Evolutionary conservation across 2,329 filamentous ascomycete species (phyloP), one percentile per base, ranked within the genome.

Genomic region (Aspergillus novofumigatus): DNA sequence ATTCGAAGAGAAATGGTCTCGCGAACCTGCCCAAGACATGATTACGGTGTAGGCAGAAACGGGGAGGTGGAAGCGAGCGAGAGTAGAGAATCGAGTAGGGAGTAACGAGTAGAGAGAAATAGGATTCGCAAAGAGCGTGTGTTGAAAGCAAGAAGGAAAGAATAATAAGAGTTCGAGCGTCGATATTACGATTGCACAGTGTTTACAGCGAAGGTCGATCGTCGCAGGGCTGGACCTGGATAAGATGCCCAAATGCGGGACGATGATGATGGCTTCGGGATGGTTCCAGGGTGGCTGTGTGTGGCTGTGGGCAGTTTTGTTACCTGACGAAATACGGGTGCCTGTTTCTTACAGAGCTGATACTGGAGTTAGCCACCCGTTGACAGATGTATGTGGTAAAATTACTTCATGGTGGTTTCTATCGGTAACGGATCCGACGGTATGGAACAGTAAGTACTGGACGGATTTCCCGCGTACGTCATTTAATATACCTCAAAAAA

Each of bases 11-110:
- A 35, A 49, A 49, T n/a, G 41, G 52, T 23, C 38, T 55, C 56
- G 55, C 69, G 53, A 67, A 89, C 86, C 86, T 78, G 87, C 86
- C 87, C 86, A 89, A 77, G 86, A 88, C 86, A 89, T 89, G 61
- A 72, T 78, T 71, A 70, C 70, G 69, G 67, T 49, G 41, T 47
- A 56, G 57, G 54, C 54, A 56, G 54, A 56, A 57, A 21, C 38
- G 47, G 26, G n/a, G 35, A 21, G 21, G 28, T 21, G 47, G 44
- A 51, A 53, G 28, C n/a, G 51, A 26, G 20, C 21, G 32, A 26
- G 21, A 11, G 11, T 25, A 25, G 23, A 10, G 47, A 26, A 26
- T 17, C 23, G 23, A 28, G 47, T 28, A n/a, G 9, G 23, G 11
- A 49, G n/a, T 17, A n/a, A 9, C 6, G 26, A 35, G 35, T 17